phyloP scores from a whole-genome alignment of 345 rosid genomes.

The Eucalyptus curtisii region DNA sequence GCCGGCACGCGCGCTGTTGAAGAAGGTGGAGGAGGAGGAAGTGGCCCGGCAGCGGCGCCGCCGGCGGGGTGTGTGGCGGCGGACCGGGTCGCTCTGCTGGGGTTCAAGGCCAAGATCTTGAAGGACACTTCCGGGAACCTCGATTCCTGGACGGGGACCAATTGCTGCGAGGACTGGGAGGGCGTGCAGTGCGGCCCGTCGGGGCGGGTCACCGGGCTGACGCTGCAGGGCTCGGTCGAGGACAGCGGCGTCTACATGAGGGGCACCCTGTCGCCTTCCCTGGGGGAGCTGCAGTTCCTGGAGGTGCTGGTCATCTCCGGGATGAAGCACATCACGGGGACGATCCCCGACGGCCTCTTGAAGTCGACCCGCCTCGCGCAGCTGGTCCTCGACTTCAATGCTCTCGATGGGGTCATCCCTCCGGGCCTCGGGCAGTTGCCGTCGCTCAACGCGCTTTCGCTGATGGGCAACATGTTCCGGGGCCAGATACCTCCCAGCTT shows the following conservation, averaged over 20 bases:
- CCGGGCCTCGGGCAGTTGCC: constrained; percentile 37
- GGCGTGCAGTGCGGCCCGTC: constrained; percentile 71
- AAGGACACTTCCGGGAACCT: constrained; percentile 59
- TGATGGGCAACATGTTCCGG: constrained; percentile 49
- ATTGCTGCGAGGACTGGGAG: constrained; percentile 86
- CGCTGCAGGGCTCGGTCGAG: constrained; percentile 29
- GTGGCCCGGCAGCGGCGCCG: not conserved
- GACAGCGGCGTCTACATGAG: constrained; percentile 52
- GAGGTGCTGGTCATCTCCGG: constrained; percentile 51
- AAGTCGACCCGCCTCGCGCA: constrained; percentile 33
- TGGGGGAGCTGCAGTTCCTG: constrained; percentile 47
- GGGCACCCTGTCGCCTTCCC: constrained; percentile 65
- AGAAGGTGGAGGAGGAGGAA: not conserved
- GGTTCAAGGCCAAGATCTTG: constrained; percentile 61
- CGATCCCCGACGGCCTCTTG: constrained; percentile 55
- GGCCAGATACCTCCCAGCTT: constrained; percentile 63
- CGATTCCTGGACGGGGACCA: constrained; percentile 61
- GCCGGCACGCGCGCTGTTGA: not conserved
- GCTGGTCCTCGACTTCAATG: constrained; percentile 60
- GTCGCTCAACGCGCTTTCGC: constrained; percentile 37
- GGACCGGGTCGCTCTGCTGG: constrained; percentile 65
- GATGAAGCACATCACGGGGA: constrained; percentile 63
- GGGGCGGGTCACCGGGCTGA: constrained; percentile 55
- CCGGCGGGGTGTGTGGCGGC: constrained; percentile 35
- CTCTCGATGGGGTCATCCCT: constrained; percentile 67